Conservation (phyloP, 2,329 filamentous ascomycete genomes). For the Tothia fuscella region DNA sequence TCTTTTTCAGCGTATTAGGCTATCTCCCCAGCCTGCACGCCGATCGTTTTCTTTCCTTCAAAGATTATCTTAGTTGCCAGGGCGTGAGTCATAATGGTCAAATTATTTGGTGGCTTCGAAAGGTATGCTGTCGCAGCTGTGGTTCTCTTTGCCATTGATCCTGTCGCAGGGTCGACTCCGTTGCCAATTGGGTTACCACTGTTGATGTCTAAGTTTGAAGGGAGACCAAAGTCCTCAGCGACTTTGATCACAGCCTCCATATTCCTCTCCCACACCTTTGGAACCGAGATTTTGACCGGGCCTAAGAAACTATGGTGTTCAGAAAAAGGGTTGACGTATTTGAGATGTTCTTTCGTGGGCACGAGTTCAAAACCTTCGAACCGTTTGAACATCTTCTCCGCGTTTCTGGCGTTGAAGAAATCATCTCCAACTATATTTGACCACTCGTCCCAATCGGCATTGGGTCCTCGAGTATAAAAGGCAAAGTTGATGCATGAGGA, state of each 20-base stretch:
- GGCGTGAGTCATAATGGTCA: conserved; percentile 39
- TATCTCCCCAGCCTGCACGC: conserved; percentile 31
- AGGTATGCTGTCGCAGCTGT: conserved; percentile 42
- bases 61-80: conserved; percentile 38
- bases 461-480: conserved; percentile 33
- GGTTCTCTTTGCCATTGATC: conserved; percentile 35
- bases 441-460: conserved; percentile 52
- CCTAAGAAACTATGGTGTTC: conserved; percentile 39
- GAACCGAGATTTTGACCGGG: conserved; percentile 37
- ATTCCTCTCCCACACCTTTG: conserved; percentile 38
- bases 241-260: conserved; percentile 34
- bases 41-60: conserved; percentile 33
- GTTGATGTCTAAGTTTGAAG: conserved; percentile 44
- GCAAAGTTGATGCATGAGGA: conserved; percentile 29
- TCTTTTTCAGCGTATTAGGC: conserved; percentile 28
- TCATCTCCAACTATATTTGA: conserved; percentile 44
- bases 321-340: conserved; percentile 35
- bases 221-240: conserved; percentile 34
- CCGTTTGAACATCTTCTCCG: conserved; percentile 37
- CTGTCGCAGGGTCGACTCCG: conserved; percentile 38
- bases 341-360: conserved; percentile 21
- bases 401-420: conserved; percentile 42
- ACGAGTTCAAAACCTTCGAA: conserved; percentile 42
- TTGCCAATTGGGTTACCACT: conserved; percentile 48
- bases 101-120: conserved; percentile 32